Evolutionary conservation across 2,329 filamentous ascomycete genomes (phyloP).

Genomic region (Domatiomyces catenatus): DNA sequence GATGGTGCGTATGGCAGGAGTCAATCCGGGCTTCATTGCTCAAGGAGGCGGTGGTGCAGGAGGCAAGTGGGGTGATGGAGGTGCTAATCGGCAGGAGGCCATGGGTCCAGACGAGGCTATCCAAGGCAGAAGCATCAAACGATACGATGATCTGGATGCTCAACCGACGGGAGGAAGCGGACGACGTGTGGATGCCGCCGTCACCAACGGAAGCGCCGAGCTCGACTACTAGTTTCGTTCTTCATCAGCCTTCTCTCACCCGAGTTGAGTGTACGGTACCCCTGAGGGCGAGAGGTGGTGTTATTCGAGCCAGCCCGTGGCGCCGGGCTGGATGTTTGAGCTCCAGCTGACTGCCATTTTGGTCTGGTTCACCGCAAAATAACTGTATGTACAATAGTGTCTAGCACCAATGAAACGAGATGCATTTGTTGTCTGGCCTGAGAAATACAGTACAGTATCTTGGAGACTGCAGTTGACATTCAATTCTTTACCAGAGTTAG

Average conservation of each 20-base stretch:
- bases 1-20: constrained; percentile 25
- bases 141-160: constrained; percentile 93
- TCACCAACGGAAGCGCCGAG: constrained; percentile 7
- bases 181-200: constrained; percentile 18
- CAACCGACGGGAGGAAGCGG: constrained; percentile 21
- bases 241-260: background rate
- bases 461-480: background rate
- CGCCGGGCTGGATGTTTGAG: background rate
- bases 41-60: constrained; percentile 32
- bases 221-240: constrained; percentile 11
- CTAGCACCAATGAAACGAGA: background rate
- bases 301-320: background rate
- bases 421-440: background rate
- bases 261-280: no score
- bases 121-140: constrained; percentile 82
- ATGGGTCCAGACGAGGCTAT: constrained; percentile 83
- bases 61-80: constrained; percentile 56
- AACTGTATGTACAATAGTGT: background rate
- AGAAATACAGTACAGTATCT: background rate
- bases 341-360: background rate
- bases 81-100: constrained; percentile 53
- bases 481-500: background rate
- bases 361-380: background rate
- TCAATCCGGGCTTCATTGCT: constrained; percentile 28
- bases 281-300: background rate